Conservation (phyloP, 2,329 filamentous ascomycete species). For the Chaetomium sp. region DNA sequence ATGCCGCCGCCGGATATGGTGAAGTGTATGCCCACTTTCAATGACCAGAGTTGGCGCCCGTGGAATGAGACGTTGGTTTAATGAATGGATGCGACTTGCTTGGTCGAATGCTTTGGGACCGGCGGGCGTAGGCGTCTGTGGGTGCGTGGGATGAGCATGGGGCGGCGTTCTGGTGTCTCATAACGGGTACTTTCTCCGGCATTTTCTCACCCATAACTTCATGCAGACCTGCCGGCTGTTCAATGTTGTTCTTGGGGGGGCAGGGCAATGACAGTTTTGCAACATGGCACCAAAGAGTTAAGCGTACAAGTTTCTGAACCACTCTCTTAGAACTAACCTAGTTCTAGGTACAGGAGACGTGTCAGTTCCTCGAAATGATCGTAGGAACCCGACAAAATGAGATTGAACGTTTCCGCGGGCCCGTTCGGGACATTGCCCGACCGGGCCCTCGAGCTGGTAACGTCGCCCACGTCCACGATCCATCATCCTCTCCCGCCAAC, state of each 20-base stretch:
- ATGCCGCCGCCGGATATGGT: slow-evolving; percentile 48
- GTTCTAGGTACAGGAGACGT: not conserved
- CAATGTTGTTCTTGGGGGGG: not conserved
- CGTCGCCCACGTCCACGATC: not conserved
- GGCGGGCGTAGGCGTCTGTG: not conserved
- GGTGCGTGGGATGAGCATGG: not conserved
- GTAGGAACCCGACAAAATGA: not conserved
- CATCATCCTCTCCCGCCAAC: not conserved
- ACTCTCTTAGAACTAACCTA: not conserved
- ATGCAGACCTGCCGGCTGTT: not conserved
- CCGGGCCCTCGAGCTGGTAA: not conserved
- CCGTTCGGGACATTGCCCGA: not conserved
- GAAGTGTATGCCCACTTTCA: slow-evolving; percentile 51
- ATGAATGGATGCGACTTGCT: not conserved
- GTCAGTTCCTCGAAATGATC: not conserved
- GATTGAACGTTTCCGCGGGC: not conserved
- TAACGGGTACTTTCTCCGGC: no score
- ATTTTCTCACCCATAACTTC: no score
- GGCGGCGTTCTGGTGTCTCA: not conserved
- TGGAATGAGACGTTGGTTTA: slow-evolving; percentile 43
- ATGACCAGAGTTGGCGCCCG: slow-evolving; percentile 45
- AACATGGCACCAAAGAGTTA: not conserved
- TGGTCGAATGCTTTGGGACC: not conserved
- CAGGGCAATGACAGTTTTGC: not conserved
- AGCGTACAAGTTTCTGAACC: not conserved